Percentiles rank a stretch among this genome's conserved stretches.
These are phyloP conservation scores for Elsinoe australis DNA, from an alignment of 2,329 filamentous ascomycete genomes.

Conservation along the genomic window DNA sequence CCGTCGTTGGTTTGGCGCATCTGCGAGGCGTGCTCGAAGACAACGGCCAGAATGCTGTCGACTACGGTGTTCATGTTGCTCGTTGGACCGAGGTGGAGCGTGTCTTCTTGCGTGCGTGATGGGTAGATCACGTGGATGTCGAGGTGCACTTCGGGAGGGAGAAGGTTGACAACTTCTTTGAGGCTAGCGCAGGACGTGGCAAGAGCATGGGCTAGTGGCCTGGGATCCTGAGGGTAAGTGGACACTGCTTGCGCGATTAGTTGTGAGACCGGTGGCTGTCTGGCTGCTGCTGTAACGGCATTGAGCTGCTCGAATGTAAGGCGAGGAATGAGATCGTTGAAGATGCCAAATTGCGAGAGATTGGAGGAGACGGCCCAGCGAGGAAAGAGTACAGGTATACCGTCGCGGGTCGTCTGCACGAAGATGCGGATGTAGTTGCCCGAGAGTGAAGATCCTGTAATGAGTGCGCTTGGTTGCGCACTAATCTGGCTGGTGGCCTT, in stretches of 20 bases:
- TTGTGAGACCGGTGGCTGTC: conserved; percentile 23
- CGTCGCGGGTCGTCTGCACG: conserved; percentile 84
- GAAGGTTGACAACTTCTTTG: conserved; percentile 62
- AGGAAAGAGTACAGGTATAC: conserved; percentile 79
- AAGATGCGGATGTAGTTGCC: conserved; percentile 92
- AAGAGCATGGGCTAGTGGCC: conserved; percentile 15
- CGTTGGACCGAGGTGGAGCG: conserved; percentile 62
- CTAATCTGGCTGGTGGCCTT: conserved; percentile 94
- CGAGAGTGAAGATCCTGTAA: conserved; percentile 89
- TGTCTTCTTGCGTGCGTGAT: conserved; percentile 62
- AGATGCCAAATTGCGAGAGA: conserved; percentile 60
- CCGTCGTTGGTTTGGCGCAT: conserved; percentile 59
- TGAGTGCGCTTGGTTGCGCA: conserved; percentile 73
- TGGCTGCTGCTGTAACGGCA: conserved; percentile 34
- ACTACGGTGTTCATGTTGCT: conserved; percentile 80
- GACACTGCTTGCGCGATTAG: conserved; percentile 19
- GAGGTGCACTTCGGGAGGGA: conserved; percentile 74
- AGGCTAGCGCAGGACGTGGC: conserved; percentile 66
- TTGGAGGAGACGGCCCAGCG: conserved; percentile 56
- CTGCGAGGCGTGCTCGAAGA: conserved; percentile 82
- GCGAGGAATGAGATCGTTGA: conserved; percentile 70
- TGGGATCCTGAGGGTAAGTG: conserved; percentile 22
- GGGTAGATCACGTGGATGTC: conserved; percentile 92
- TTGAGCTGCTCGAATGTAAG: conserved; percentile 67
- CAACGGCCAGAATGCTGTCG: conserved; percentile 72